Conservation (phyloP, 129 eudicot species). For the Heracleum sosnowskyi region DNA sequence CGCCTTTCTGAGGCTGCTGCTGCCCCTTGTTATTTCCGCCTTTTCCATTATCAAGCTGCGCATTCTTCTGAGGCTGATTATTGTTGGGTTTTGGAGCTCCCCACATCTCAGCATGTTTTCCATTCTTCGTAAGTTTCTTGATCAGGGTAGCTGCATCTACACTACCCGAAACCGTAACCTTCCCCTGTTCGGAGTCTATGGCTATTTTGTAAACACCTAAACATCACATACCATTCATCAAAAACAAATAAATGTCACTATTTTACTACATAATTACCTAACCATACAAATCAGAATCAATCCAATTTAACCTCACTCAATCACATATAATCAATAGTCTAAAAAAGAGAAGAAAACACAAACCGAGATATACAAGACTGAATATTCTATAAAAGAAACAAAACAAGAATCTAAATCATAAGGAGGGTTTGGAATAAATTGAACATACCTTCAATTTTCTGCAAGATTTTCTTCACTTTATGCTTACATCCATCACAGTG, state of each 20-base stretch:
- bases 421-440: not conserved
- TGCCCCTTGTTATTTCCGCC: slow-evolving; percentile 25
- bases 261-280: not conserved
- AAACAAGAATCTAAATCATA: not conserved
- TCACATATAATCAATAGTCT: not conserved
- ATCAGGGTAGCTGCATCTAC: slow-evolving; percentile 60
- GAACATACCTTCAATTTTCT: slow-evolving; percentile 68
- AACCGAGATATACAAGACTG: not conserved
- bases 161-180: slow-evolving; percentile 70
- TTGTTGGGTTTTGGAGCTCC: slow-evolving; percentile 27
- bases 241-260: not conserved
- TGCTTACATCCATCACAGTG: slow-evolving; percentile 99
- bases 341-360: not conserved
- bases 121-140: slow-evolving; percentile 67
- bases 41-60: slow-evolving; percentile 32
- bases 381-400: not conserved
- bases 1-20: slow-evolving; percentile 1
- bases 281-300: not conserved
- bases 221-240: not conserved
- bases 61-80: slow-evolving; percentile 32
- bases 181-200: slow-evolving; percentile 77
- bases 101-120: slow-evolving; percentile 73
- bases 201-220: slow-evolving; percentile 58
- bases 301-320: not conserved
- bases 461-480: slow-evolving; percentile 93